Base-by-base conservation (phyloP, 2,329 filamentous ascomycete species). In the Geosmithia putterillii region DNA sequence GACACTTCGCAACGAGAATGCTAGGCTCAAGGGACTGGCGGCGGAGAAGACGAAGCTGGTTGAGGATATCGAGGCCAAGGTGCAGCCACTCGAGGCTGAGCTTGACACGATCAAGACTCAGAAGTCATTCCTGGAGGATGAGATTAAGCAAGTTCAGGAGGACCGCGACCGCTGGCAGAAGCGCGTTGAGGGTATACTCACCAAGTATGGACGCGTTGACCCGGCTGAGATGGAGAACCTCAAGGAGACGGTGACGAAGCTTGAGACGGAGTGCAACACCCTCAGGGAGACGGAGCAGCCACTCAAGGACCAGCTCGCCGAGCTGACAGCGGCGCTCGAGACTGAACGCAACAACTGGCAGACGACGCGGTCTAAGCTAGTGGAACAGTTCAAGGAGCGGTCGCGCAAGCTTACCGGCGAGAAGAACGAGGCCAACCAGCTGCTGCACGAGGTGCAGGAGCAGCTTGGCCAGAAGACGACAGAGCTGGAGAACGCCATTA, bases 151-250 rank as follows among this genome's bases (percentile, higher is more conserved):
- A 49, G 73, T 96, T 9, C 84, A 94, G 51, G 84, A 92, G 54
- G 90, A 96, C 57, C 82, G 92, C 15, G 90, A 96, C 57, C 79
- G 86, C 45, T 95, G 90, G 86, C 88, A 95, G 63, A 90, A 95
- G 69, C 83, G 92, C 20, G 94, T 88, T 2, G 88, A 96, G 57
- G 86, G 94, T 52, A 95, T 98, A 48, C 76, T 98, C 42, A 88
- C 87, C 51, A 95, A 95, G 59, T 95, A 96, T 57, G 89, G 95
- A 52, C 86, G 90, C 44, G 86, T 94, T 42, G 92, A 98, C 57
- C 90, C 92, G 38, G 86, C 86, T 3, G 90, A 96, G 56, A 76
- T 95, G 57, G 90, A 96, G 53, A 81, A 83, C 46, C 73, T 98
- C 45, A 95, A 92, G 66, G 79, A 84, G 56, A 81, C 81, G 46